Base-by-base conservation (phyloP, 345 rosid species). In the Jatropha curcas region DNA sequence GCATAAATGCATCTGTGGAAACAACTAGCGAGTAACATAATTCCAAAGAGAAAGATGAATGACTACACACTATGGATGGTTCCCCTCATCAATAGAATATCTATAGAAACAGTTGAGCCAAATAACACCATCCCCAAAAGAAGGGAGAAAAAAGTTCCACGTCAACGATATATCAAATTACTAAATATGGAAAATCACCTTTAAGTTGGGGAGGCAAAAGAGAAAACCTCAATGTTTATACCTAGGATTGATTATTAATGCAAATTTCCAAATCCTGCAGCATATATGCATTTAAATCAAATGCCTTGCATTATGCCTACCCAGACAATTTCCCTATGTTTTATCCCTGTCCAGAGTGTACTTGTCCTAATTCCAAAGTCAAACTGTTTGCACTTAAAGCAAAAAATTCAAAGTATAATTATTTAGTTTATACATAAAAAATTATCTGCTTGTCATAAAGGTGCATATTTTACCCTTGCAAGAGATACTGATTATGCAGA, bases 41-140 rank as follows among this genome's bases (percentile, higher is more conserved):
- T 52, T 60, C 43, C 50, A 56, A 60, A 74, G 0, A 71, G 24
- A 48, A 35, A 71, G 39, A 37, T 17, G 39, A 63, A 53, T 67
- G 20, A n/a, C 28, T 11, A 24, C 17, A 17, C 22, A 67, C 8
- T 22, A 20, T 67, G 11, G 50, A 24, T 20, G 25, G 51, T 34
- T 27, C 9, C 25, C 20, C 45, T 46, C 31, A 46, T 27, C 5
- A n/a, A 33, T 37, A 10, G 1, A 56, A 33, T 35, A 34, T 59
- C 35, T 50, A 6, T 25, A 61, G 60, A 69, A 72, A 51, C 48
- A 64, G 7, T 34, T 22, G 35, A 20, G 65, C 22, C 46, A 61
- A 33, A 34, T 46, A 34, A 34, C 7, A 14, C 51, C 51, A 1
- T 19, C 51, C 51, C 12, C 22, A 14, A 62, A 35, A 62, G 16